Base-by-base conservation (phyloP, 2,329 filamentous ascomycete genomes). In the Trichoderma arundinaceum region DNA sequence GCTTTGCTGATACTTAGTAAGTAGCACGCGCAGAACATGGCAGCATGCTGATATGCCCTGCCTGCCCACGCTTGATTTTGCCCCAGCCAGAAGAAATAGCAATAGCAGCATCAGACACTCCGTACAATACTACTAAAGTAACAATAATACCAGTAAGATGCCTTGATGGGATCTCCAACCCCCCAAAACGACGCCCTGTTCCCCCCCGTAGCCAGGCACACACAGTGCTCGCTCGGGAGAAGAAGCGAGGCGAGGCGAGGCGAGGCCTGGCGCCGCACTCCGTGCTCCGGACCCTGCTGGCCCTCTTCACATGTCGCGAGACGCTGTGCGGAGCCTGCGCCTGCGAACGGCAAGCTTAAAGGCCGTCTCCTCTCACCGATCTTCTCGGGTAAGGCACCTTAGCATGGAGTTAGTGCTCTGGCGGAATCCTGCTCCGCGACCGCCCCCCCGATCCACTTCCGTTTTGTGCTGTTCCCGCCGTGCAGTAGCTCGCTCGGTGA, bases 361-460 rank as follows among this genome's bases (percentile, higher is more conserved):
- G 17, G 32, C 10, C 35, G 51, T 13, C 22, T 39, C 44, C 35
- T 28, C 39, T 54, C 38, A 63, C 49, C 59, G 59, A 63, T 63
- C 49, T 28, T 32, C 39, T 63, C 59, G 49, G 59, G 59, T 63
- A 63, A 43, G 49, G 59, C 49, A 63, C 49, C 59, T 53, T 63
- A 54, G 49, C 46, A 53, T 54, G 19, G 10, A 3, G 17, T 54
- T 44, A 63, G 59, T 54, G 59, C 39, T 62, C 15, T 2, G 22
- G 22, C 22, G 22, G 22, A 53, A 9, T 53, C 32, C 15, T 49
- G 57, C 57, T 59, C 57, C 32, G 57, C 43, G 35, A 28, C 22
- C 44, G n/a, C 17, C 39, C 17, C 39, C 19, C 15, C 32, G 52
- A 54, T 41, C 52, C 52, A 54, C 52, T 28, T 54, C 52, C 52